Conservation (phyloP, 192 early-diverging fungal genomes). For the Mortierella antarctica region DNA sequence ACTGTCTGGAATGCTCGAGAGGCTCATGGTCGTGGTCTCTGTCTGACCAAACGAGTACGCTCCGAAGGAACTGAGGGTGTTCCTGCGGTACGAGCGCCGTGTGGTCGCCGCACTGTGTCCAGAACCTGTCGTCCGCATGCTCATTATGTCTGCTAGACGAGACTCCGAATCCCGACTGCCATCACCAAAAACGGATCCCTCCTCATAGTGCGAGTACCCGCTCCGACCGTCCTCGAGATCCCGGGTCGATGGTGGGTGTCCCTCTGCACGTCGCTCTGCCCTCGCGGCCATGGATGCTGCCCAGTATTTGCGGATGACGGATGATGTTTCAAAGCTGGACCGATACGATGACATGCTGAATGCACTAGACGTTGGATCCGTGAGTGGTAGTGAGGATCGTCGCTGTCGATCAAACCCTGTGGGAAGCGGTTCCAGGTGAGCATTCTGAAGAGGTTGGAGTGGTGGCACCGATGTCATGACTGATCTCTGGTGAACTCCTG, state of each 20-base stretch:
- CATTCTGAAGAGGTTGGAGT: background rate
- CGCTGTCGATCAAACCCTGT: background rate
- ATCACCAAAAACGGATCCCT: slow-evolving; percentile 32
- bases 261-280: slow-evolving; percentile 5
- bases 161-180: slow-evolving; percentile 43
- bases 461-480: background rate
- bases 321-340: slow-evolving; percentile 22
- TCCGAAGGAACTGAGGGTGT: slow-evolving; percentile 19
- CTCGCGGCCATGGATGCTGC: slow-evolving; percentile 41
- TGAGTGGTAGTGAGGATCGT: background rate
- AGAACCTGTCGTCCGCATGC: slow-evolving; percentile 20
- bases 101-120: slow-evolving; percentile 1
- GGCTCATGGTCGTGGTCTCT: slow-evolving; percentile 3
- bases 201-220: slow-evolving; percentile 6
- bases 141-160: slow-evolving; percentile 43
- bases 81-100: slow-evolving; percentile 14
- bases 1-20: slow-evolving; percentile 28
- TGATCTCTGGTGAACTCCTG: too few species aligned
- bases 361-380: background rate
- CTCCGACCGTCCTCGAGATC: background rate
- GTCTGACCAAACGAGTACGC: background rate
- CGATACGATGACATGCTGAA: slow-evolving; percentile 26
- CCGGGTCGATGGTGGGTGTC: background rate
- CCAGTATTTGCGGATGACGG: slow-evolving; percentile 45
- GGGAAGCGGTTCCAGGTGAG: background rate